Base-by-base conservation (phyloP, 305 asterid genomes). In the Solanum hybrid region DNA sequence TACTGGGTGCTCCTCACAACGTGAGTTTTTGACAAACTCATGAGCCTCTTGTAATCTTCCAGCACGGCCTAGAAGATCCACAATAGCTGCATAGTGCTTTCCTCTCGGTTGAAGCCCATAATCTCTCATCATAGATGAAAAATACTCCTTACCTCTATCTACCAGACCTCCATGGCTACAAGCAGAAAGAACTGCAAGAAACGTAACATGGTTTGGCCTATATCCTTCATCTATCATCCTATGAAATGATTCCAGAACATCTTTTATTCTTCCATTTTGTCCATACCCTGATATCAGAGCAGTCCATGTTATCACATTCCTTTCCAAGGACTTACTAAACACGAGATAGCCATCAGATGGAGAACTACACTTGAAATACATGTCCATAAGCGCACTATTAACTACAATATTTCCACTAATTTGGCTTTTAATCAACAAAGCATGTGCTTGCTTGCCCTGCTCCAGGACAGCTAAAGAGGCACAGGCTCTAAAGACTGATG, bases 321-420 rank as follows among this genome's bases (percentile, higher is more conserved):
- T 95, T 7, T 94, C 96, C 89, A 92, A 90, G 79, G 95, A 95
- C 89, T 92, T 93, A 72, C 93, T 91, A 92, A 97, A 96, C 36
- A 96, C 97, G 68, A 72, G 93, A 95, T 91, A 88, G 82, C 96
- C 98, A 34, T 95, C 97, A 22, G 88, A 87, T 41, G 93, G 97
- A 94, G 95, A 94, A 92, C 99, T 97, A 94, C 98, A 97, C 93
- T 96, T 96, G 92, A 97, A 96, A 93, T 97, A 95, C 99, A 97
- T 97, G 92, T 96, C 98, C 95, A 96, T 94, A 68, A 95, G 97
- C 39, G 99, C 96, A 93, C 98, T 95, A 92, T 90, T 93, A 79
- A 97, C 96, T 45, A 97, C 95, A 91, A 96, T 89, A 87, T 97
- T 97, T 79, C 93, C 91, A 24, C 89, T 92, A 70, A 92, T 93